Percentiles rank a stretch among this genome's conserved stretches.
Evolutionary conservation across 805 yeast species (phyloP).

Genomic region (Saturnispora zaruensis): DNA sequence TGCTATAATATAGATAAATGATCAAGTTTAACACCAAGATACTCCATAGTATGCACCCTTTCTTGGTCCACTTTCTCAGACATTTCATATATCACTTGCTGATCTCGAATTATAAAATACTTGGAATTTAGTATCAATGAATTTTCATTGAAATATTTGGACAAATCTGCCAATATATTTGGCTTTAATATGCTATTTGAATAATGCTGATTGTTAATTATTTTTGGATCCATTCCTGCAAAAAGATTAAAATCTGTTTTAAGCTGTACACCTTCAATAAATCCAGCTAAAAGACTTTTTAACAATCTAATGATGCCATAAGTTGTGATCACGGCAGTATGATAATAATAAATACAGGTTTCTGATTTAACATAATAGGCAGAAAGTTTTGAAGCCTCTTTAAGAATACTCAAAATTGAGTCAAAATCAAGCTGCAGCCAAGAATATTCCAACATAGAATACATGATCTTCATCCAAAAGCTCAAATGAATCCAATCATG

Average conservation of each 20-base stretch:
- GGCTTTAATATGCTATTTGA: not conserved
- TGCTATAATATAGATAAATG: not conserved
- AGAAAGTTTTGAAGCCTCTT: constrained; percentile 11
- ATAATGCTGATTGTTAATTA: not conserved
- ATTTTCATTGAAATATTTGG: not conserved
- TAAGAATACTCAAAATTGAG: constrained; percentile 16
- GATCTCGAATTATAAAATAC: not conserved
- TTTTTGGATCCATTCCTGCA: constrained; percentile 11
- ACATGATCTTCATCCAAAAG: constrained; percentile 20
- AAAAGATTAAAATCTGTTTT: constrained; percentile 7
- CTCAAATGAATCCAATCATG: constrained; percentile 23
- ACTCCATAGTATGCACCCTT: not conserved
- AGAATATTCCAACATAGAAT: constrained; percentile 4
- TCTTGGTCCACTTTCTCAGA: not conserved
- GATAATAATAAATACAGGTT: constrained; percentile 11
- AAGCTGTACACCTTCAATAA: constrained; percentile 15
- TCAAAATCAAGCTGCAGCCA: constrained; percentile 15
- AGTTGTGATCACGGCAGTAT: constrained; percentile 9
- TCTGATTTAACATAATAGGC: constrained; percentile 1
- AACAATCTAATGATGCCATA: constrained; percentile 18
- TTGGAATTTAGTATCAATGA: not conserved
- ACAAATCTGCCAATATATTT: not conserved
- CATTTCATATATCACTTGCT: constrained; percentile 2
- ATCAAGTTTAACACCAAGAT: not conserved
- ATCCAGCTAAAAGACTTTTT: constrained; percentile 16